A percentile compares a stretch with the other conserved stretches of the same genome.
Conservation (phyloP, 2,329 filamentous ascomycete species). For the Harringtonia aguacate region DNA sequence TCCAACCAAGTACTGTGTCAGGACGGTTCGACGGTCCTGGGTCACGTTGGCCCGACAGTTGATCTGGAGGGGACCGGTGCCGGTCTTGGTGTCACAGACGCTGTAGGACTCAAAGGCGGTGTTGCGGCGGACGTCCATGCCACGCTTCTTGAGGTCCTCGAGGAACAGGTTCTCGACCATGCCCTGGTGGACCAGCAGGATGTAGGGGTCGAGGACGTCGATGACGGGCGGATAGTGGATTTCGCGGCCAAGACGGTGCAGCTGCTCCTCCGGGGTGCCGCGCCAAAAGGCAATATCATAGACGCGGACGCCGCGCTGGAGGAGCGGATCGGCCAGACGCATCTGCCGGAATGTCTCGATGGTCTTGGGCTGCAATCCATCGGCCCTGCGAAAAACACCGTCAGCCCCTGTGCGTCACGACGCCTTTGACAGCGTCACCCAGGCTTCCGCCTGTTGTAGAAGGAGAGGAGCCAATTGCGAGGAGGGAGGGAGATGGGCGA, state of each 20-base stretch:
- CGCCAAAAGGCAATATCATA: constrained; percentile 71
- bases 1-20: constrained; percentile 56
- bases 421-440: too few species aligned
- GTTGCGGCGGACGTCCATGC: constrained; percentile 51
- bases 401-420: too few species aligned
- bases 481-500: too few species aligned
- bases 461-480: too few species aligned
- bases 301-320: constrained; percentile 57
- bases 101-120: constrained; percentile 52
- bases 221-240: constrained; percentile 53
- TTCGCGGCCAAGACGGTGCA: constrained; percentile 23
- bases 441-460: too few species aligned
- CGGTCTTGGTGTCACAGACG: constrained; percentile 31
- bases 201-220: constrained; percentile 43
- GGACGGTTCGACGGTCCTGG: constrained; percentile 32
- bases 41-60: constrained; percentile 41
- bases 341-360: constrained; percentile 69
- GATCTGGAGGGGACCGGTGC: constrained; percentile 33
- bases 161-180: constrained; percentile 65
- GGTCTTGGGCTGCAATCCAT: constrained; percentile 67
- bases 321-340: constrained; percentile 56
- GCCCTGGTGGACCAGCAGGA: constrained; percentile 57
- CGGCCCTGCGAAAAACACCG: constrained; percentile 37
- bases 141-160: constrained; percentile 55
- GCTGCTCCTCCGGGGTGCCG: constrained; percentile 43